Conservation (phyloP, 1,139 yeast species). For the Kluyveromyces marxianus region DNA sequence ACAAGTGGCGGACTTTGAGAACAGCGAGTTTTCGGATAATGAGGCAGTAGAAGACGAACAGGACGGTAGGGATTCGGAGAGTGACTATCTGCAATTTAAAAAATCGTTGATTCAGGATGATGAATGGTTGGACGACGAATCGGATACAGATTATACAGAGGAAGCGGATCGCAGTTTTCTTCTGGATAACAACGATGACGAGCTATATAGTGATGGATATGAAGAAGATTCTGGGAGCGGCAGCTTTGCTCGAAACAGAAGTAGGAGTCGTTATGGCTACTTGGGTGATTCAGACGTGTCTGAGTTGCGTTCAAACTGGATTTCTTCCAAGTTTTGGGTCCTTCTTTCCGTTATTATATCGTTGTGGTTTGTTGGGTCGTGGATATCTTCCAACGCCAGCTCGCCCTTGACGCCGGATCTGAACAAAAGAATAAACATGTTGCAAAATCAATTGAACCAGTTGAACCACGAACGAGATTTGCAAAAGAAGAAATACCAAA, state of each 20-base stretch:
- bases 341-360: background rate
- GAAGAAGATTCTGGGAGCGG: background rate
- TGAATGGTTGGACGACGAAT: slow-evolving; percentile 10
- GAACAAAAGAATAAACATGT: slow-evolving; percentile 4
- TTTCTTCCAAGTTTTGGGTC: background rate
- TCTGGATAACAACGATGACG: slow-evolving; percentile 6
- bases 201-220: background rate
- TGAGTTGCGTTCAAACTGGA: background rate
- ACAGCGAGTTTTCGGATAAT: slow-evolving; percentile 7
- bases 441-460: slow-evolving; percentile 27
- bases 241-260: background rate
- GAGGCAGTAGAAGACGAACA: slow-evolving; percentile 1
- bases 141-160: slow-evolving; percentile 13
- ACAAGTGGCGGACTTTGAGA: background rate
- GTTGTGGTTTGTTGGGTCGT: background rate
- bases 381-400: background rate
- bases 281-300: too few species aligned
- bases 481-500: slow-evolving; percentile 18
- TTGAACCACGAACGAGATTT: slow-evolving; percentile 22
- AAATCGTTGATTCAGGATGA: slow-evolving; percentile 10
- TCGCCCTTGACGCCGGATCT: slow-evolving; percentile 4
- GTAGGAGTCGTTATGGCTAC: background rate
- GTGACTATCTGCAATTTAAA: slow-evolving; percentile 10
- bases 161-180: slow-evolving; percentile 12
- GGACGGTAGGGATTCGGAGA: background rate